These are phyloP conservation scores for Arthrobotrys musiformis DNA, from an alignment of 2,329 filamentous ascomycete species.

Conservation along the genomic window DNA sequence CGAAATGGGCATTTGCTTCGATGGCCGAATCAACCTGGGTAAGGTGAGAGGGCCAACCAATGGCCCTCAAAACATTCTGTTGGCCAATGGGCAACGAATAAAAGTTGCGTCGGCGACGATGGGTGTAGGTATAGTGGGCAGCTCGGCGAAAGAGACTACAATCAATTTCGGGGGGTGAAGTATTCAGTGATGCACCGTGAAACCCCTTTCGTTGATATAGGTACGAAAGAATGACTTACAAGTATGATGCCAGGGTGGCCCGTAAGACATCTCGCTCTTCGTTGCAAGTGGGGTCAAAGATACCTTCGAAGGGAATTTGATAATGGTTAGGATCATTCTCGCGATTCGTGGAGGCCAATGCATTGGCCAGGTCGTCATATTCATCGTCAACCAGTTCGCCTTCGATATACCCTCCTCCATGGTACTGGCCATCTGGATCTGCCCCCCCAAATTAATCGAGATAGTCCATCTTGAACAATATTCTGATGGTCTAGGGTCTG, in stretches of 20 bases:
- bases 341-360: background rate
- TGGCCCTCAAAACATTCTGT: constrained; percentile 82
- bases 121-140: constrained; percentile 89
- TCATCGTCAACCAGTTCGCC: too few relatives aligned
- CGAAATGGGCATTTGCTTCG: constrained; percentile 84
- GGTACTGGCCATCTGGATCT: too few relatives aligned
- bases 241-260: constrained; percentile 33
- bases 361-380: background rate
- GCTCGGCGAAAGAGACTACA: constrained; percentile 62
- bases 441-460: too few relatives aligned
- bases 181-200: background rate
- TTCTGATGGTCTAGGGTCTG: background rate
- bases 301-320: constrained; percentile 15
- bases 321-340: constrained; percentile 16
- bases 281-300: constrained; percentile 20
- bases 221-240: constrained; percentile 12
- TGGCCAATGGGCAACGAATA: constrained; percentile 87
- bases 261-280: constrained; percentile 35
- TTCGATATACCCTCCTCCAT: background rate
- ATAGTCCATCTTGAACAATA: background rate
- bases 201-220: background rate
- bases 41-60: constrained; percentile 82
- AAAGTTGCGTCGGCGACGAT: constrained; percentile 88
- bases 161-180: background rate
- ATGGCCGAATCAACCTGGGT: constrained; percentile 86